These are phyloP conservation scores for Leccinum pallidistipes DNA, from an alignment of 1,284 basidiomycete genomes.

Conservation along the genomic window DNA sequence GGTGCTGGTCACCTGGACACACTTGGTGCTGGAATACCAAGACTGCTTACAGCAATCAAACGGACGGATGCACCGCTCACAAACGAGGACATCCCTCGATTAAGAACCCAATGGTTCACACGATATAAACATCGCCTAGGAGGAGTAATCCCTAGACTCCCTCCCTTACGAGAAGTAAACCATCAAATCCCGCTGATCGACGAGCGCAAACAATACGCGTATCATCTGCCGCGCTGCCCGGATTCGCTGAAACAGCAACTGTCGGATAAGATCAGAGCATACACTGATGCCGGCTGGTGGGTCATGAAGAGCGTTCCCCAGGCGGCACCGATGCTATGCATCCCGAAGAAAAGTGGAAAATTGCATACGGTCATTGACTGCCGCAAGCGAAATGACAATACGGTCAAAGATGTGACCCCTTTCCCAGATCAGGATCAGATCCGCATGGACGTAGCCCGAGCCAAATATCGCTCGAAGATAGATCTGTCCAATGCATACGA, in stretches of 20 bases:
- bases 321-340: not conserved
- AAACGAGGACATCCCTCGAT: not conserved
- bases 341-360: slow-evolving; percentile 1
- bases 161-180: not conserved
- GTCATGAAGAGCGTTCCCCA: slow-evolving; percentile 1
- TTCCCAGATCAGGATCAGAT: slow-evolving; percentile 38
- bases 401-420: slow-evolving; percentile 30
- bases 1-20: too few species aligned
- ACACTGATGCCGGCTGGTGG: not conserved
- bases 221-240: not conserved
- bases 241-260: not conserved
- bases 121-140: not conserved
- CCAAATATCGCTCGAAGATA: slow-evolving; percentile 26
- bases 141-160: not conserved
- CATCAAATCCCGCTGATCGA: not conserved
- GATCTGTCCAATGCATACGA: slow-evolving; percentile 37
- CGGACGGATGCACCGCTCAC: not conserved
- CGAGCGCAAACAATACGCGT: not conserved
- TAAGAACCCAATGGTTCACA: not conserved
- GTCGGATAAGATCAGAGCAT: not conserved
- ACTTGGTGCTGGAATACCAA: too few species aligned
- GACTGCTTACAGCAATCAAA: not conserved
- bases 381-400: slow-evolving; percentile 19
- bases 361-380: not conserved
- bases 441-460: slow-evolving; percentile 19